A percentile compares a stretch with the other conserved stretches of the same genome.
phyloP scores from a whole-genome alignment of 2,329 filamentous ascomycete species.

The Colletotrichum acutatum region DNA sequence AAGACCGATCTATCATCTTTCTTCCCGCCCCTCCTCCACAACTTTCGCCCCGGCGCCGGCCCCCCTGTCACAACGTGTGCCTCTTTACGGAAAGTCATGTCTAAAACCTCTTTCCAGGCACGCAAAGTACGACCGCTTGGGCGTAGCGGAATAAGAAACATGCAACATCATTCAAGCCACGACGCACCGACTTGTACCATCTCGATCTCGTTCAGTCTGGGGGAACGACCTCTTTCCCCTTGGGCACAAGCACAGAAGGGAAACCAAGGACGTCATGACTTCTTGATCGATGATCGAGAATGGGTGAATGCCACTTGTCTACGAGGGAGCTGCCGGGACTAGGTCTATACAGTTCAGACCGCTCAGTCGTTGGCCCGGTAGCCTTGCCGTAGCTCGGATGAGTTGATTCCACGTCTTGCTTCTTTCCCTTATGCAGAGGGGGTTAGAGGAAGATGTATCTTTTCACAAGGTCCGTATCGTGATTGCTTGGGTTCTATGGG shows the following conservation, averaged over 20 bases:
- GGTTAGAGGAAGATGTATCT: background rate
- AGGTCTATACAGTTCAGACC: background rate
- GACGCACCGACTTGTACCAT: constrained; percentile 10
- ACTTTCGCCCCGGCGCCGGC: background rate
- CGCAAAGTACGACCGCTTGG: background rate
- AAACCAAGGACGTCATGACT: constrained; percentile 31
- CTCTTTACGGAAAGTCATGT: background rate
- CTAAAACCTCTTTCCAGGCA: background rate
- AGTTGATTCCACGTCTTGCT: background rate
- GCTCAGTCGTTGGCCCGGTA: constrained; percentile 10
- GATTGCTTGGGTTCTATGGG: background rate
- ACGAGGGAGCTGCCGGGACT: background rate
- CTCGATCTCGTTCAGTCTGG: constrained; percentile 9
- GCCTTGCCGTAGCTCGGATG: background rate
- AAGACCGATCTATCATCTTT: background rate
- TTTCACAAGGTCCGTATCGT: background rate
- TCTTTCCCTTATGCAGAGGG: background rate
- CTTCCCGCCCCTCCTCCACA: background rate
- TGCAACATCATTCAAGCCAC: constrained; percentile 1
- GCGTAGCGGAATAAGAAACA: constrained; percentile 15
- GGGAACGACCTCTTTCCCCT: background rate
- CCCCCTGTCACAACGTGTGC: background rate
- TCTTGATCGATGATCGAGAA: constrained; percentile 22
- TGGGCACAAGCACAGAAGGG: background rate
- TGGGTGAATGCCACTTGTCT: background rate